A percentile compares a stretch with the other conserved stretches of the same genome.
phyloP scores from a whole-genome alignment of 2,329 filamentous ascomycete genomes.

The Fusarium fujikuroi region DNA sequence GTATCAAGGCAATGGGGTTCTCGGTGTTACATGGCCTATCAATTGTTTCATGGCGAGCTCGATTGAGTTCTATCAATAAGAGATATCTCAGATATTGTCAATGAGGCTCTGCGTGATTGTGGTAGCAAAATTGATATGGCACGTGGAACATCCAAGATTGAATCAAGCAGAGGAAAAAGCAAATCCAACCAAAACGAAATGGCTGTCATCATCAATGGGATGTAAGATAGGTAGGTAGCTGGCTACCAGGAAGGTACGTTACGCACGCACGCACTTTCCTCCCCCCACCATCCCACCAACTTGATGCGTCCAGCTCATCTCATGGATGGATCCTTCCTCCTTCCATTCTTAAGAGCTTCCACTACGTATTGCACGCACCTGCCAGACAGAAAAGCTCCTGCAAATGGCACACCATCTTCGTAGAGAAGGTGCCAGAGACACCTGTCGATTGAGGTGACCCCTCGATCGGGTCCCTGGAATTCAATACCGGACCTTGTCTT shows the following conservation, averaged over 20 bases:
- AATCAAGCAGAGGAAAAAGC: constrained; percentile 35
- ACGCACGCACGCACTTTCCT: constrained; percentile 28
- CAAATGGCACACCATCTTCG: constrained; percentile 25
- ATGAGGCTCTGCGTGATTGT: constrained; percentile 34
- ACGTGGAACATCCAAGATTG: constrained; percentile 19
- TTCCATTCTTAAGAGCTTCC: constrained; percentile 16
- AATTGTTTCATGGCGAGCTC: background rate
- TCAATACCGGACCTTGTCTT: constrained; percentile 22
- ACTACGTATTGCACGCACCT: constrained; percentile 22
- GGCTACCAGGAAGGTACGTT: constrained; percentile 27
- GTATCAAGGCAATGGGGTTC: constrained; percentile 7
- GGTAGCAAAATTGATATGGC: constrained; percentile 20
- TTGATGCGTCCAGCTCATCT: background rate
- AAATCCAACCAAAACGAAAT: constrained; percentile 35
- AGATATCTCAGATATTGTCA: background rate
- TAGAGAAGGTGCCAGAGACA: constrained; percentile 23
- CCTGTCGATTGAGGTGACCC: constrained; percentile 16
- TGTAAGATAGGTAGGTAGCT: background rate
- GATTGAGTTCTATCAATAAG: background rate
- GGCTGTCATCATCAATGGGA: constrained; percentile 29
- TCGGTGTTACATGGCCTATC: background rate
- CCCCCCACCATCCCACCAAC: constrained; percentile 37
- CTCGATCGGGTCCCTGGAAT: constrained; percentile 37
- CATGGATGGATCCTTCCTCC: constrained; percentile 1
- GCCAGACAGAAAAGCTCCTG: constrained; percentile 7